Base-by-base conservation (phyloP, 768 basidiomycete species). In the Boletus insuetus region DNA sequence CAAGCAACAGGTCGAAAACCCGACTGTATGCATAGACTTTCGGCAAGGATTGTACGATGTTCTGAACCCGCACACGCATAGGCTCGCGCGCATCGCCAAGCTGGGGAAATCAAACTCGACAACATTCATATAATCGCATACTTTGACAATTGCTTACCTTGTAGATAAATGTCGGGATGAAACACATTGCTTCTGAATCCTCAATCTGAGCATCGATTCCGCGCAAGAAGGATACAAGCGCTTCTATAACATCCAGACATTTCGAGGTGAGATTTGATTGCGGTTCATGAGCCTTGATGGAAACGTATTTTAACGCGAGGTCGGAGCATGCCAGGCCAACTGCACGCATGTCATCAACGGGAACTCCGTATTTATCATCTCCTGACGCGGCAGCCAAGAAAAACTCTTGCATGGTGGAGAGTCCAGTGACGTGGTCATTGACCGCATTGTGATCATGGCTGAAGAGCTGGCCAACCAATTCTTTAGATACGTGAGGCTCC, bases 391-490 rank as follows among this genome's bases (percentile, higher is more conserved):
- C 80, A 46, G 74, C 75, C 47, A 81, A 69, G 71, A 85, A 94
- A 66, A 92, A 87, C 2, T 95, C 91, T 50, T 84, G 80, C 20
- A 98, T 77, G 46, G 75, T 78, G 7, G 81, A 76, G 49, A 98
- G 72, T 7, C 90, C 96, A n/a, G 77, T 76, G 50, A 96, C 80
- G 64, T 90, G 86, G 68, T 98, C 97, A 63, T 93, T 95, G 59
- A 98, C 87, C 7, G 94, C 92, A 60, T 89, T 91, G 69, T 98
- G 97, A 63, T 97, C 97, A 56, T 89, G 91, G 65, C 96, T 98
- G 76, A 98, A 99, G 29, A 99, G 77, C 29, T 83, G 83, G 6
- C 82, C 72, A 13, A 89, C 70, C 3, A 98, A 73, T 3, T 94
- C 89, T 57, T 87, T 85, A 4, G 89, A 88, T 7, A 82, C 79